These are phyloP conservation scores for Castanopsis chinensis DNA, from an alignment of 306 rosid species.

Conservation along the genomic window DNA sequence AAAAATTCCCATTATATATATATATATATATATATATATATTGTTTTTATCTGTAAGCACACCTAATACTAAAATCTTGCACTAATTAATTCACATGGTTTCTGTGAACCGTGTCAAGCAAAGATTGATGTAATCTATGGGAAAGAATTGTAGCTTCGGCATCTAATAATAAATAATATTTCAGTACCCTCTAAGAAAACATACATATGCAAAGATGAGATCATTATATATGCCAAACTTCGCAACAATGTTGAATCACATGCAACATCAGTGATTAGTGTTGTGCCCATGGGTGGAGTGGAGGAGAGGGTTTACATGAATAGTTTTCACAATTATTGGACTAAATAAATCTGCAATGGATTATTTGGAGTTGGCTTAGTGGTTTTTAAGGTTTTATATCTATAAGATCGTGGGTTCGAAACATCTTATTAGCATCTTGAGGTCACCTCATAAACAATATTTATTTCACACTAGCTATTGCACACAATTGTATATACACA, in stretches of 20 bases:
- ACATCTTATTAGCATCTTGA: no score
- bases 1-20: background rate
- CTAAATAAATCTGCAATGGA: background rate
- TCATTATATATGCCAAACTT: background rate
- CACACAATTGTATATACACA: no score
- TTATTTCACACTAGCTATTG: no score
- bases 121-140: background rate
- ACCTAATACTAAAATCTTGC: background rate
- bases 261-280: background rate
- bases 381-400: no score
- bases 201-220: background rate
- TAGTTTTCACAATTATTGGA: background rate
- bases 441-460: accelerated
- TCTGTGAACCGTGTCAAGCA: background rate
- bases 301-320: no score
- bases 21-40: background rate
- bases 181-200: background rate
- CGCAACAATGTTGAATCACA: background rate
- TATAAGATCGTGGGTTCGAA: accelerated
- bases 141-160: background rate
- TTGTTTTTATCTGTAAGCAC: background rate
- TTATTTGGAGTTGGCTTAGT: no score
- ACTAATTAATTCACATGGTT: background rate
- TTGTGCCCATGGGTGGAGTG: no score
- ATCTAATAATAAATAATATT: background rate